phyloP scores from a whole-genome alignment of 805 yeast genomes.

The Cyberlindnera xishuangbannaensis region DNA sequence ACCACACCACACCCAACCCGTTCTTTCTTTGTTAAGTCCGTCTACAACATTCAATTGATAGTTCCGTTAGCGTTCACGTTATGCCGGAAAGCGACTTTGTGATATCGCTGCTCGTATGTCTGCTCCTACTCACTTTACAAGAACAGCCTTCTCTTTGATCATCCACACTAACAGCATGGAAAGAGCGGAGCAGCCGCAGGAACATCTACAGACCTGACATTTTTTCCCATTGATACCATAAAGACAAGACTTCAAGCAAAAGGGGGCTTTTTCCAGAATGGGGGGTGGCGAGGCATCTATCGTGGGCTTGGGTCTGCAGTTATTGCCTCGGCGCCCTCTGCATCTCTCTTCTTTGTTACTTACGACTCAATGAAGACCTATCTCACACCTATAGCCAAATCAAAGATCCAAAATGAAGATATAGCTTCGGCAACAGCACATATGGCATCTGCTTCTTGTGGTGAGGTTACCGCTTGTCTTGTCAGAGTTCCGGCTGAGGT shows the following conservation, averaged over 20 bases:
- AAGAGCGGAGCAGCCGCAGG: slow-evolving; percentile 93
- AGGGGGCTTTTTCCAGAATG: slow-evolving; percentile 89
- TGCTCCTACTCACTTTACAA: neutral
- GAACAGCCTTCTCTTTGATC: neutral
- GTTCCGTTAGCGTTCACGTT: no score
- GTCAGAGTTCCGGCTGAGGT: slow-evolving; percentile 97
- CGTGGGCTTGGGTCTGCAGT: slow-evolving; percentile 91
- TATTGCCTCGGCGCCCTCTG: slow-evolving; percentile 91
- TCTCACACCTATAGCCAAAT: slow-evolving; percentile 33
- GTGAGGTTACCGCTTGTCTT: slow-evolving; percentile 89
- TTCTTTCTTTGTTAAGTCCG: no score
- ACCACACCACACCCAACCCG: no score
- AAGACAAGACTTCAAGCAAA: slow-evolving; percentile 93
- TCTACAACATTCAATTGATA: no score
- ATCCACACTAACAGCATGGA: slow-evolving; percentile 2
- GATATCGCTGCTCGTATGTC: slow-evolving; percentile 20
- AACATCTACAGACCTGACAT: slow-evolving; percentile 87
- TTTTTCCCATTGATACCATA: slow-evolving; percentile 93
- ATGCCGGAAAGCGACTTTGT: slow-evolving; percentile 18
- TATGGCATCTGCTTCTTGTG: slow-evolving; percentile 83
- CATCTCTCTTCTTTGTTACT: slow-evolving; percentile 71
- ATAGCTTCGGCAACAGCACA: slow-evolving; percentile 46
- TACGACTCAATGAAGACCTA: slow-evolving; percentile 68
- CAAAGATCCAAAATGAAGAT: slow-evolving; percentile 21
- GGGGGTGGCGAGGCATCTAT: slow-evolving; percentile 90